Base-by-base conservation (phyloP, 2,329 filamentous ascomycete species). In the Fusarium nygamai region DNA sequence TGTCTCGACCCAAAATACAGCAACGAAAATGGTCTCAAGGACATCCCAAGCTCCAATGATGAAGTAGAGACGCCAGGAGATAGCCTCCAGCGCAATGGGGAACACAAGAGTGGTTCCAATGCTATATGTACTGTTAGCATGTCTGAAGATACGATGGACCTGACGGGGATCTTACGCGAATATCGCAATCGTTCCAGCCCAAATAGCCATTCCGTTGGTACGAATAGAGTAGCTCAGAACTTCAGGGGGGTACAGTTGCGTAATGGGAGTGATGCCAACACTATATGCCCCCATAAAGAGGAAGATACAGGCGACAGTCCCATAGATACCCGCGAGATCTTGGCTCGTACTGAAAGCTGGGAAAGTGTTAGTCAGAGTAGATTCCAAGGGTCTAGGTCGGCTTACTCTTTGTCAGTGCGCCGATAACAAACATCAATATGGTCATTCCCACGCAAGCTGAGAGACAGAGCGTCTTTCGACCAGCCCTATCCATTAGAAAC, bases 271-370 rank as follows among this genome's bases (percentile, higher is more conserved):
- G 41, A 50, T 29, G 6, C 41, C 57, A 29, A 60, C 41, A 16
- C 43, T 60, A 19, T 60, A 60, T 11, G 57, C 57, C 1, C 57
- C 57, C 57, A 50, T 50, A 8, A 60, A 60, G 16, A 60, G 57
- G 17, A 60, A 60, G 13, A 60, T 50, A 19, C 31, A 29, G 8
- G 57, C 57, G 9, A 50, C 57, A 8, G 43, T 60, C 0, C 57
- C 57, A 2, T 60, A 60, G 9, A 60, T 51, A 2, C 41, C 57
- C 2, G 57, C 27, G 3, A n/a, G n/a, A 3, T 60, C 31, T 12
- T 58, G 31, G 22, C 33, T 60, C 7, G 41, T 60, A 4, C 43
- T 50, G 11, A 60, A 50, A 29, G 43, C 41, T 60, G 4, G 5
- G 4, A 8, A 12, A 1, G 8, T 5, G 2, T 60, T 13, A 60